Percentiles rank a stretch among this genome's conserved stretches.
Conservation (phyloP, 2,329 filamentous ascomycete genomes). For the Fusarium tuaranense region DNA sequence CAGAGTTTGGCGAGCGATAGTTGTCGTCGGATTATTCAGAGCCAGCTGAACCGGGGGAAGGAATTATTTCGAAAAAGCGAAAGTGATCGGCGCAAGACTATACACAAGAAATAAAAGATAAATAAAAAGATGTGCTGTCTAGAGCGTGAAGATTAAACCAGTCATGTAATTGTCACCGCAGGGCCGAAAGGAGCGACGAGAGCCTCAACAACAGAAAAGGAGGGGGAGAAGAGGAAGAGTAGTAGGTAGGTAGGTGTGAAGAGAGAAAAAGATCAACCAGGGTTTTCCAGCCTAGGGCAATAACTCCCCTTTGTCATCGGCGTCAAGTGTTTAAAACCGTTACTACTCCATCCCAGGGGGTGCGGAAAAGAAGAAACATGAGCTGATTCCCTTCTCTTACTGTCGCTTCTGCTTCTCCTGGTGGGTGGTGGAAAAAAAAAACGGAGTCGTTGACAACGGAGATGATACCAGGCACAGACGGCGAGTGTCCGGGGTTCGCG, state of each 20-base stretch:
- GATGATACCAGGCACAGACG: constrained; percentile 41
- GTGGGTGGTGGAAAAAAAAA: constrained; percentile 22
- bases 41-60: constrained; percentile 34
- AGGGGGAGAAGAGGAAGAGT: neutral
- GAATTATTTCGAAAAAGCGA: constrained; percentile 6
- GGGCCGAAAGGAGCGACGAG: constrained; percentile 6
- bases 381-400: constrained; percentile 17
- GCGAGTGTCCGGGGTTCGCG: constrained; percentile 36
- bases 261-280: neutral
- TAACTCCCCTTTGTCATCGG: neutral
- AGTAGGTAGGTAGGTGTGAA: neutral
- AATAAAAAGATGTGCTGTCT: constrained; percentile 41
- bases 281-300: neutral
- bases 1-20: neutral
- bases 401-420: neutral
- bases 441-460: constrained; percentile 29
- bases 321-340: neutral
- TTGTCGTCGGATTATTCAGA: constrained; percentile 29
- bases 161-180: constrained; percentile 31
- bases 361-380: constrained; percentile 29
- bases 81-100: constrained; percentile 10
- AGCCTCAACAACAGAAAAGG: constrained; percentile 1
- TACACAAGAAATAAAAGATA: constrained; percentile 40
- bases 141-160: constrained; percentile 36
- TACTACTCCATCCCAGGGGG: constrained; percentile 38